Conservation (phyloP, 2,329 filamentous ascomycete species). For the Ophiostoma triangulosporum region DNA sequence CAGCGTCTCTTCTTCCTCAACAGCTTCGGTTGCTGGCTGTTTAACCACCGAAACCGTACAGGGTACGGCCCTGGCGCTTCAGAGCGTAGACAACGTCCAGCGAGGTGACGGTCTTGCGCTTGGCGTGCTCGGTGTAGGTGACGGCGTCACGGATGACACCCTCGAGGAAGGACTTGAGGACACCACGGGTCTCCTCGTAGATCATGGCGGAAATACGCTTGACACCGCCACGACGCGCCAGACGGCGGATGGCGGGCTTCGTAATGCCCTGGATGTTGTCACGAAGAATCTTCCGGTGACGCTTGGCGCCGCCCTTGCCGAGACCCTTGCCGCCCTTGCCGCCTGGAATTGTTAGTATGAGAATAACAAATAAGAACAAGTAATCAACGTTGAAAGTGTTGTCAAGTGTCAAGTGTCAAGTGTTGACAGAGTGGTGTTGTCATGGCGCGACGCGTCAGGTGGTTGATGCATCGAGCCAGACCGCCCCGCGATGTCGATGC, state of each 20-base stretch:
- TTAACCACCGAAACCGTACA: constrained; percentile 87
- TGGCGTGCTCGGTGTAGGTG: constrained; percentile 69
- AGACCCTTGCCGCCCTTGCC: constrained; percentile 96
- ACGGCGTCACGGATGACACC: constrained; percentile 64
- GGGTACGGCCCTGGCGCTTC: constrained; percentile 59
- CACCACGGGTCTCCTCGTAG: constrained; percentile 66
- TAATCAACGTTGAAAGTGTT: neutral
- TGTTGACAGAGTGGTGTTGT: neutral
- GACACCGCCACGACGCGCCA: constrained; percentile 97
- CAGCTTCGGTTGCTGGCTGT: neutral
- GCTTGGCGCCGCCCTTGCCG: constrained; percentile 97
- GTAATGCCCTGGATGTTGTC: constrained; percentile 99
- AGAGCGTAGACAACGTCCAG: constrained; percentile 55
- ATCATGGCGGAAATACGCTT: constrained; percentile 97
- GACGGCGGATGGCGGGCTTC: constrained; percentile 96
- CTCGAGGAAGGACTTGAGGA: constrained; percentile 68
- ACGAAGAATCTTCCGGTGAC: constrained; percentile 97
- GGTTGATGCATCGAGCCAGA: neutral
- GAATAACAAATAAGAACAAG: neutral
- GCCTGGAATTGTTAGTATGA: constrained; percentile 35
- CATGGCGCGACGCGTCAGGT: neutral
- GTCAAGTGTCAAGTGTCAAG: neutral
- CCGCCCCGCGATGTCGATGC: neutral
- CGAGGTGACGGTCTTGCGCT: constrained; percentile 67
- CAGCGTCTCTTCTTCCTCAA: neutral